A percentile compares a stretch with the other conserved stretches of the same genome.
phyloP scores from a whole-genome alignment of 768 basidiomycete genomes.

The Terana coerulea region DNA sequence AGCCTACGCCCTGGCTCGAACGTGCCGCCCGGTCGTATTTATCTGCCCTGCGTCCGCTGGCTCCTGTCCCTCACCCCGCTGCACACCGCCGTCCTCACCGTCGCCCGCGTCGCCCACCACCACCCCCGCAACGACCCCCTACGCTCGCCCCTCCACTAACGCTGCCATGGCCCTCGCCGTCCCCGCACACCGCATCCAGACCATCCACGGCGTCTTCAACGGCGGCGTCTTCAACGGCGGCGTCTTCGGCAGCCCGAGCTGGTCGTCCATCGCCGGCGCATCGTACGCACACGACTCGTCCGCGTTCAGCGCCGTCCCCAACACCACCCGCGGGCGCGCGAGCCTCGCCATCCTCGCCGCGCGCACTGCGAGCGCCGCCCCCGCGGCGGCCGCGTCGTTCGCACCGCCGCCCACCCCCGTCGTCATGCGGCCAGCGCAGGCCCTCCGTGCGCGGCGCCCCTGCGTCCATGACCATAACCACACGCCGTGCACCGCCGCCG shows the following conservation, averaged over 20 bases:
- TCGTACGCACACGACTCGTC: constrained; percentile 2
- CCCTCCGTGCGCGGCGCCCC: constrained; percentile 11
- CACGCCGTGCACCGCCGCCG: constrained; percentile 19
- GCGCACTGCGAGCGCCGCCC: constrained; percentile 2
- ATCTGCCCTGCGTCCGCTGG: background rate
- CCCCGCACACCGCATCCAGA: constrained; percentile 15
- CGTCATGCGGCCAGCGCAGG: constrained; percentile 15
- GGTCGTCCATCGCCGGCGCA: constrained; percentile 9
- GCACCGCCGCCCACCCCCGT: constrained; percentile 15
- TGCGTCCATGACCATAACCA: constrained; percentile 11
- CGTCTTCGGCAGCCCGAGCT: constrained; percentile 12
- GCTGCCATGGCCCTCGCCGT: constrained; percentile 13
- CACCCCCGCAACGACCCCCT: background rate
- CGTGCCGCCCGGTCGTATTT: too few relatives aligned
- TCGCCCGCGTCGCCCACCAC: background rate
- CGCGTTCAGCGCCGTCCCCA: constrained; percentile 20
- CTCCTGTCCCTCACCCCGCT: background rate
- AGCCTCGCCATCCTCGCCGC: constrained; percentile 14
- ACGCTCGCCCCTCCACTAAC: background rate
- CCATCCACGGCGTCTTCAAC: constrained; percentile 10
- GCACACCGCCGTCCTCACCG: background rate
- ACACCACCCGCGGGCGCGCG: constrained; percentile 17
- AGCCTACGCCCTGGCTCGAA: too few relatives aligned
- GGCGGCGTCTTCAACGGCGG: constrained; percentile 8
- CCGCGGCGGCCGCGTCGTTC: constrained; percentile 4